Base-by-base conservation (phyloP, 805 yeast species). In the Metschnikowia koreensis region DNA sequence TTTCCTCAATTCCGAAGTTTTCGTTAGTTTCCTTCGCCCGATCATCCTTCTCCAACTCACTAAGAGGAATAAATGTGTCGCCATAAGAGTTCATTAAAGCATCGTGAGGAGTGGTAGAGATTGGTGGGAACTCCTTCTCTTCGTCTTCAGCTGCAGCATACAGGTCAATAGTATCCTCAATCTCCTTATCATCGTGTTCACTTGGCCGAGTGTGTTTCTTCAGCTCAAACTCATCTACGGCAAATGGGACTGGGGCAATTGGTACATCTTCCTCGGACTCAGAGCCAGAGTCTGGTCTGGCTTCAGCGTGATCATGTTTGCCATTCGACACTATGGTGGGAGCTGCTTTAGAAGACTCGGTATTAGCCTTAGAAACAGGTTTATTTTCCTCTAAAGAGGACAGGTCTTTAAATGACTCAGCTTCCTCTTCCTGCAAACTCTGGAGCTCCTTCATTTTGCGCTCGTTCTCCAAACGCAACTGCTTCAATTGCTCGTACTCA, bases 401-500 rank as follows among this genome's bases (percentile, higher is more conserved):
- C 13, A 36, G 22, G 26, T 44, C 48, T 16, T 29, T 31, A 28
- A 46, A 46, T n/a, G 46, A 41, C 12, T 46, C 36, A 1, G 41
- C 31, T 9, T 55, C 60, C 22, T 52, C 60, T 47, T 59, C 60
- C 41, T 56, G 56, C 13, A 59, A 50, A 22, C 42, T 40, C 49
- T 50, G 52, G 39, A 59, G 57, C 48, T 58, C 61, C 7, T 37
- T 36, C 36, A 71, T 54, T 50, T 60, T 58, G 46, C 61, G 50
- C 51, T 70, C 74, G 47, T 68, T 65, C 39, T 62, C 63, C 33
- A 66, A 52, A 43, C 70, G 62, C 54, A 60, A 53, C 48, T 53
- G 41, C 50, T 66, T 67, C 56, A 73, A 64, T 33, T 61, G 57
- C 52, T 71, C 74, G 53, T 66, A 72, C 48, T 72, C 75, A 31